Percentiles rank a stretch among this genome's conserved stretches.
These are phyloP conservation scores for Alternaria sp. DNA, from an alignment of 2,329 filamentous ascomycete species.

Conservation along the genomic window DNA sequence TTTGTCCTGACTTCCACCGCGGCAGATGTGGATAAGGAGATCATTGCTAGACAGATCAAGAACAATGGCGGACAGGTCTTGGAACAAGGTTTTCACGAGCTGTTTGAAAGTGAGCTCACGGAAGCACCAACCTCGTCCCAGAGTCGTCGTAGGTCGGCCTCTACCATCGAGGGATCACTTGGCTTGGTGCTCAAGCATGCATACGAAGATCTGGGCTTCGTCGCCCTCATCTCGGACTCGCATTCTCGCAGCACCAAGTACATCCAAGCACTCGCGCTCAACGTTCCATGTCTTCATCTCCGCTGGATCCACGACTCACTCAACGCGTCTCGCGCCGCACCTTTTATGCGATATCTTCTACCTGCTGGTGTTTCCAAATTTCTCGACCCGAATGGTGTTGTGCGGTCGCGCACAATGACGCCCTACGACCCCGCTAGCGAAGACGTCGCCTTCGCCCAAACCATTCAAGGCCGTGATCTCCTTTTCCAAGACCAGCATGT, in stretches of 20 bases:
- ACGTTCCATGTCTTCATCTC: constrained; percentile 82
- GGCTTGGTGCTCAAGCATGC: constrained; percentile 64
- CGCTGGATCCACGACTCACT: constrained; percentile 83
- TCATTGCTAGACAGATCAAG: constrained; percentile 69
- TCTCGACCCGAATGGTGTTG: constrained; percentile 70
- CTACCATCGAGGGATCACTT: constrained; percentile 23
- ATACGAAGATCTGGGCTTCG: constrained; percentile 72
- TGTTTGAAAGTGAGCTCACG: constrained; percentile 67
- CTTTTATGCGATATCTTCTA: constrained; percentile 84
- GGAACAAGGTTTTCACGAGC: constrained; percentile 77
- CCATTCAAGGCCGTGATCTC: constrained; percentile 60
- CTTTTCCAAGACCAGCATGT: constrained; percentile 72
- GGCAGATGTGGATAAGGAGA: constrained; percentile 63
- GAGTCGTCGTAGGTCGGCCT: constrained; percentile 23
- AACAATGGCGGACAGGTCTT: constrained; percentile 77
- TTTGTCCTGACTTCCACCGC: constrained; percentile 80
- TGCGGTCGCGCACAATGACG: constrained; percentile 74
- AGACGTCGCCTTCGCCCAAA: constrained; percentile 39
- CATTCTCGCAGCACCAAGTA: constrained; percentile 91
- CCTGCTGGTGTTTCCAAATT: constrained; percentile 82
- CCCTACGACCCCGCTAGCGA: constrained; percentile 67
- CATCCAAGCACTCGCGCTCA: constrained; percentile 90
- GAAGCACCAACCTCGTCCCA: constrained; percentile 32
- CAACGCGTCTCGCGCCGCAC: constrained; percentile 66
- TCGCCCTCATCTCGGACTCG: constrained; percentile 83